These are phyloP conservation scores for Trifolium subterraneum DNA, from an alignment of 306 rosid species.

Conservation along the genomic window DNA sequence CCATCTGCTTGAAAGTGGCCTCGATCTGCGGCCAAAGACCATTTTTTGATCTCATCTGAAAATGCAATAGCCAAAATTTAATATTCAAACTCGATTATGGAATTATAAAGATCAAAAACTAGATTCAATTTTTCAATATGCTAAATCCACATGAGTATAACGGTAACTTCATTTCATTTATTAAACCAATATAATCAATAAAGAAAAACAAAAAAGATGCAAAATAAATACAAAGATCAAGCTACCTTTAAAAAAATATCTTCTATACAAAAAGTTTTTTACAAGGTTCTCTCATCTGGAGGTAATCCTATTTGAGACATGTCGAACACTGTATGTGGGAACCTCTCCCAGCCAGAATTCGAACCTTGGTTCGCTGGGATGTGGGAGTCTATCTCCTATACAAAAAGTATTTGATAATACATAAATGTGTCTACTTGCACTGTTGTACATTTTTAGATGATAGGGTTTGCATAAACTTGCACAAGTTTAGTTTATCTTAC, in stretches of 20 bases:
- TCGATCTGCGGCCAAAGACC: slow-evolving; percentile 88
- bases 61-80: slow-evolving; percentile 28
- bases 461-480: neutral
- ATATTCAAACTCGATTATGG: slow-evolving; percentile 1
- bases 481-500: neutral
- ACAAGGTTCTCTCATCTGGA: neutral
- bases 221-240: slow-evolving; percentile 14
- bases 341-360: neutral
- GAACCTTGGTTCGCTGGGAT: neutral
- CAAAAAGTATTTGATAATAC: neutral
- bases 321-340: neutral
- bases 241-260: neutral
- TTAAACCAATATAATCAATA: slow-evolving; percentile 4
- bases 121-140: slow-evolving; percentile 10
- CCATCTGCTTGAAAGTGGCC: slow-evolving; percentile 84
- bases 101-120: slow-evolving; percentile 14
- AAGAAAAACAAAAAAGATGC: neutral
- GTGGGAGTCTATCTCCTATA: neutral
- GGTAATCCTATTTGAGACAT: neutral
- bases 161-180: neutral
- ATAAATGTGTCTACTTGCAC: slow-evolving; percentile 2
- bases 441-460: neutral
- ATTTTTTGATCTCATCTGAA: slow-evolving; percentile 75
- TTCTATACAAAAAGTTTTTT: neutral
- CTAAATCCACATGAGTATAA: slow-evolving; percentile 8